Evolutionary conservation across 495 filamentous ascomycete genomes (phyloP).

Genomic region (Entonaema liquescens): DNA sequence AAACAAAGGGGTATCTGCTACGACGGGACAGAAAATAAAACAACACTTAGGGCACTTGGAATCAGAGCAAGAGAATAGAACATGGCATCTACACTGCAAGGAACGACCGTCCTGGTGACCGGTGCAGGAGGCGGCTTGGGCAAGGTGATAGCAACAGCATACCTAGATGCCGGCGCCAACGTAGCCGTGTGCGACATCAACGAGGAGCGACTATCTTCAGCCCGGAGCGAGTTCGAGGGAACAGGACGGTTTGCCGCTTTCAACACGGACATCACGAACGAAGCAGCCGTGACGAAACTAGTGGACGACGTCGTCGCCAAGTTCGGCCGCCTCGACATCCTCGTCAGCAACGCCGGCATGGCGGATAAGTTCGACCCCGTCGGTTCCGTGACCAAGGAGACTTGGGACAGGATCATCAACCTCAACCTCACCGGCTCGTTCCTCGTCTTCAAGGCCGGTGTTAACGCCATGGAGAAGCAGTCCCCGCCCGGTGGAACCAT

Average conservation of each 20-base stretch:
- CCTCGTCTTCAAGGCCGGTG: conserved; percentile 60
- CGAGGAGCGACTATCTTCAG: conserved; percentile 48
- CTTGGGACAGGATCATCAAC: conserved; percentile 67
- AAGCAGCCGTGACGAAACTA: conserved; percentile 48
- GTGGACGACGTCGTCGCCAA: conserved; percentile 45
- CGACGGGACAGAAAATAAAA: background rate
- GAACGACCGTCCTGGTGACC: conserved; percentile 56
- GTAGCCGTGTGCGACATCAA: conserved; percentile 59
- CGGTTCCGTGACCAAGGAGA: conserved; percentile 56
- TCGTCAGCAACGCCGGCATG: conserved; percentile 63
- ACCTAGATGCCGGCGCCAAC: conserved; percentile 53
- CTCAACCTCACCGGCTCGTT: conserved; percentile 69
- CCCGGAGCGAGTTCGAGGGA: conserved; percentile 42
- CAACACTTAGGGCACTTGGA: background rate
- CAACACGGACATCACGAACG: conserved; percentile 50
- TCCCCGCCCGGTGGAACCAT: conserved; percentile 49
- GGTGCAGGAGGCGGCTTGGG: conserved; percentile 56
- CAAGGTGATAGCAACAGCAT: conserved; percentile 50
- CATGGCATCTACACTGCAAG: conserved; percentile 34
- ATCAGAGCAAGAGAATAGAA: background rate
- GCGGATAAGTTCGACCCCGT: conserved; percentile 65
- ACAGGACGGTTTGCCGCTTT: conserved; percentile 42
- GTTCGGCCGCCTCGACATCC: conserved; percentile 57
- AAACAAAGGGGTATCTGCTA: background rate
- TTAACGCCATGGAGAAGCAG: conserved; percentile 47